phyloP scores from a whole-genome alignment of 768 basidiomycete species.

The Cystofilobasidium ferigula region DNA sequence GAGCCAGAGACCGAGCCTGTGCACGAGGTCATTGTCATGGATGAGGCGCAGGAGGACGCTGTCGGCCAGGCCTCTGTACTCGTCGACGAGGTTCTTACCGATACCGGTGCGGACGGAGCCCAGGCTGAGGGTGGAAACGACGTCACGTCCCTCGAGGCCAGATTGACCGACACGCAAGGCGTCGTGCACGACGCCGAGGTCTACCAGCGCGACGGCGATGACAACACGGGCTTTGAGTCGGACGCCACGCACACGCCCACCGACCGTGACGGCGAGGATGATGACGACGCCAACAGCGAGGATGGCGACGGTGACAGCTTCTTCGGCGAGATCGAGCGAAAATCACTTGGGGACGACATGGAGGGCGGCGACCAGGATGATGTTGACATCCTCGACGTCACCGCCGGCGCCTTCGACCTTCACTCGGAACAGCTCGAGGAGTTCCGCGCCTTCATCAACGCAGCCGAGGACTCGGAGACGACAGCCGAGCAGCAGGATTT shows the following conservation, averaged over 20 bases:
- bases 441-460: background rate
- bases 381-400: background rate
- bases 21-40: no score
- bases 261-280: background rate
- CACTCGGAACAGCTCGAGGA: conserved; percentile 1
- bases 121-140: no score
- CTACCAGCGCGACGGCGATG: background rate
- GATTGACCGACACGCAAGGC: no score
- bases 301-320: background rate
- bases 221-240: background rate
- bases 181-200: background rate
- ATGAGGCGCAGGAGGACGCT: no score
- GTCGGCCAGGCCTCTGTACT: no score
- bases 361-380: background rate
- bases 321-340: conserved; percentile 17
- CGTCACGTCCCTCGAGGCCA: no score
- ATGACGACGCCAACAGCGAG: background rate
- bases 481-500: background rate
- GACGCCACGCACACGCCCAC: background rate
- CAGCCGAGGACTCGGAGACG: background rate
- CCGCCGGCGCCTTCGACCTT: background rate
- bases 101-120: no score
- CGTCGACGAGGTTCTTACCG: no score
- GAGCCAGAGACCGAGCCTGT: no score
- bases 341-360: conserved; percentile 11